Evolutionary conservation across 495 filamentous ascomycete species (phyloP), one percentile per base, ranked within the genome.

Genomic region (Talaromyces trachyspermus): DNA sequence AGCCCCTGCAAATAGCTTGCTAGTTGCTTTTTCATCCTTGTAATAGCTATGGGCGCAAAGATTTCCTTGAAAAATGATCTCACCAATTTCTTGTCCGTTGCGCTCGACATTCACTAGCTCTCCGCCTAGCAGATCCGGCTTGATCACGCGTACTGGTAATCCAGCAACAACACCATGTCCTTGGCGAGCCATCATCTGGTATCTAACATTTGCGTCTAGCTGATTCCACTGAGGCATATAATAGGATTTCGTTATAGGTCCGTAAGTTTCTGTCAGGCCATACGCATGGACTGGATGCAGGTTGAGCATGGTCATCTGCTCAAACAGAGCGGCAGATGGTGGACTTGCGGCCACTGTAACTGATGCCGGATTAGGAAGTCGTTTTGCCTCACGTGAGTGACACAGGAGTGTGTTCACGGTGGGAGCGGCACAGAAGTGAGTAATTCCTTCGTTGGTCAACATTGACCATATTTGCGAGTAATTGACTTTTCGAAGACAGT

Each of bases 351-450:
- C 92, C 14, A 98, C 92, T 1, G 88, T 96, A 15, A 97, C 92
- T 1, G 81, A 77, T 32, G 96, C 89, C 2, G 81, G 80, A 6
- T 78, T 63, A 2, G 81, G 73, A 3, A 97, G 71, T 32, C 53
- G 65, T 49, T 76, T 77, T 3, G 91, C 92, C 54, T 86, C 78
- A 27, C 76, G 65, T 0, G 82, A 74, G 29, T 81, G 81, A 63
- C 92, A 96, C 5, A 98, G 78, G 2, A 96, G 68, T 0, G 89
- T 98, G 65, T 95, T 96, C 35, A 98, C 92, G 2, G 92, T 98
- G 11, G 92, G 92, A 7, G 92, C 92, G 4, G 92, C 92, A 57
- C 88, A 90, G 74, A 89, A 97, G 64, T 98, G 92, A 5, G 89
- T 96, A 46, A 97, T 81, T 7, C 75, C 68, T 57, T 95, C 87